Evolutionary conservation across 805 yeast species (phyloP).

Genomic region (Starmerella vitae): DNA sequence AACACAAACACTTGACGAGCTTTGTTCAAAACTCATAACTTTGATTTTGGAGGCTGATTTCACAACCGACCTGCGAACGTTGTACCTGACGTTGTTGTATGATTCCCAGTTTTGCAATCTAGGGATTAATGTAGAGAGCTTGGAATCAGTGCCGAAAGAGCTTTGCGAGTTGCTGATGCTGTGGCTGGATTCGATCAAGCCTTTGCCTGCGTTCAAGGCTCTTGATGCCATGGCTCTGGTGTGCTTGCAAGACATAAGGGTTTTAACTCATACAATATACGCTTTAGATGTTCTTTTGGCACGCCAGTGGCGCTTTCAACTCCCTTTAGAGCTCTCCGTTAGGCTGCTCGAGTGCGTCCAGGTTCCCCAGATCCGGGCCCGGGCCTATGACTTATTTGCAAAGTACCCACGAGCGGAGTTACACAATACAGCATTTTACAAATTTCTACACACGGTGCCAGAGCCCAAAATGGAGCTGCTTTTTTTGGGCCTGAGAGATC

Average conservation of each 20-base stretch:
- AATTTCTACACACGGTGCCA: slow-evolving; percentile 1
- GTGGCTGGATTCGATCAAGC: slow-evolving; percentile 6
- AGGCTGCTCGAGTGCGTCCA: slow-evolving; percentile 6
- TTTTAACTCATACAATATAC: slow-evolving; percentile 10
- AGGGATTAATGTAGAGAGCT: neutral
- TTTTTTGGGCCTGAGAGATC: slow-evolving; percentile 13
- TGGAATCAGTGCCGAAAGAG: neutral
- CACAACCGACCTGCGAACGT: slow-evolving; percentile 1
- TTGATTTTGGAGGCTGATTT: neutral
- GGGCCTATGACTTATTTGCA: slow-evolving; percentile 10
- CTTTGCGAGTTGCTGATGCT: slow-evolving; percentile 1
- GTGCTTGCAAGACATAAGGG: neutral
- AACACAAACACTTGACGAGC: slow-evolving; percentile 1
- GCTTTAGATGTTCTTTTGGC: slow-evolving; percentile 11
- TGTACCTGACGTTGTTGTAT: slow-evolving; percentile 12
- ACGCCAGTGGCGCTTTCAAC: slow-evolving; percentile 1
- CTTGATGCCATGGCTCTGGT: slow-evolving; percentile 3
- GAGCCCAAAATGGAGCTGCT: slow-evolving; percentile 11
- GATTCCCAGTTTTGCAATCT: slow-evolving; percentile 3
- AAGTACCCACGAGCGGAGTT: slow-evolving; percentile 4
- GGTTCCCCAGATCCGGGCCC: slow-evolving; percentile 7
- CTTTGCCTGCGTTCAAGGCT: slow-evolving; percentile 8
- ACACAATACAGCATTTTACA: slow-evolving; percentile 1
- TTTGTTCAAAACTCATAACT: slow-evolving; percentile 1
- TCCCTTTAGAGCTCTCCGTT: slow-evolving; percentile 10